Percentiles rank a stretch among this genome's conserved stretches.
phyloP scores from a whole-genome alignment of 345 rosid species.

The Luvunga scandens region DNA sequence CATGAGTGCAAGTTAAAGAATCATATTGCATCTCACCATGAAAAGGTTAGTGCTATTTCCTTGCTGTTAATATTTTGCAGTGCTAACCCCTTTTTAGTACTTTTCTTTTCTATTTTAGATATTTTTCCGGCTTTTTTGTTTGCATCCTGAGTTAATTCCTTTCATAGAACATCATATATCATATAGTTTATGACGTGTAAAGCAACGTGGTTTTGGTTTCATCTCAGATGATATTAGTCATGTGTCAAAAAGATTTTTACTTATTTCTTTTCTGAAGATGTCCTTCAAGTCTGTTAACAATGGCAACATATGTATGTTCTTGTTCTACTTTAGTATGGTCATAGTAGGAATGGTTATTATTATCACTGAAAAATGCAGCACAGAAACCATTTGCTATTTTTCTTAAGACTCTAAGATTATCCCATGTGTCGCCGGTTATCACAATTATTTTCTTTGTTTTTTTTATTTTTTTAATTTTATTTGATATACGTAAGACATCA shows the following conservation, averaged over 20 bases:
- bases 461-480: no score
- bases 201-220: background rate
- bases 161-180: no score
- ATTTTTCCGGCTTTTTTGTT: no score
- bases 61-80: background rate
- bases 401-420: background rate
- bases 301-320: background rate
- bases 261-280: background rate
- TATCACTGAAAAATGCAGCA: background rate
- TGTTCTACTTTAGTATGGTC: background rate
- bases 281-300: background rate
- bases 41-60: constrained; percentile 49
- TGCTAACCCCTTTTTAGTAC: background rate
- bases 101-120: background rate
- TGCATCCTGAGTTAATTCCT: background rate
- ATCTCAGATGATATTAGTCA: background rate
- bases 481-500: background rate
- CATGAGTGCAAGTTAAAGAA: constrained; percentile 96
- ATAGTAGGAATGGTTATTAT: background rate
- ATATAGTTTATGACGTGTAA: background rate
- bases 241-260: background rate
- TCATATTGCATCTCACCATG: constrained; percentile 80
- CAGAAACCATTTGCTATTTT: background rate
- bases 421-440: background rate
- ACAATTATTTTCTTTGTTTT: no score